phyloP scores from a whole-genome alignment of 1,284 basidiomycete species.

The Leccinum huronense region DNA sequence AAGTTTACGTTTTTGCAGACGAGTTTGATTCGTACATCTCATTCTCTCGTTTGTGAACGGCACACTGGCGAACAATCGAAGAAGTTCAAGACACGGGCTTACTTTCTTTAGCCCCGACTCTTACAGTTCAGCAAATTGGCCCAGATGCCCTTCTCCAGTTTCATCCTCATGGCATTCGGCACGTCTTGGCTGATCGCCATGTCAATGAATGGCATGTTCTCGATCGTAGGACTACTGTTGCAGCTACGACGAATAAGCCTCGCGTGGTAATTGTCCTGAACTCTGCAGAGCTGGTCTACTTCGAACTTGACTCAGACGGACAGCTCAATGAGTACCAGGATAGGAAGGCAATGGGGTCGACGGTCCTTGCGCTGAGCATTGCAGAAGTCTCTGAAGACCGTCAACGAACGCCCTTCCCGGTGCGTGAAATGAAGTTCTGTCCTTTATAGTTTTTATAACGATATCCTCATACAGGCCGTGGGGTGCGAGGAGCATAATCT shows the following conservation, averaged over 20 bases:
- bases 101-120: conserved; percentile 88
- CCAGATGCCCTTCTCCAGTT: conserved; percentile 90
- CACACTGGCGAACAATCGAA: conserved; percentile 95
- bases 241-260: conserved; percentile 90
- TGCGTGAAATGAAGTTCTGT: conserved; percentile 41
- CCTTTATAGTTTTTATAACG: conserved; percentile 7
- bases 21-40: conserved; percentile 87
- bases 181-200: conserved; percentile 82
- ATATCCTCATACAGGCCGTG: conserved; percentile 65
- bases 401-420: conserved; percentile 90
- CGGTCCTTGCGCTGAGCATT: conserved; percentile 89
- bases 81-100: conserved; percentile 97
- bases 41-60: conserved; percentile 97
- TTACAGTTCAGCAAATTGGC: conserved; percentile 97
- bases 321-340: conserved; percentile 99
- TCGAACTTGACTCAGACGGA: conserved; percentile 93
- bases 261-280: conserved; percentile 93
- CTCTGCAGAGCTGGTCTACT: conserved; percentile 93
- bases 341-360: conserved; percentile 94
- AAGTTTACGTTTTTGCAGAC: conserved; percentile 47
- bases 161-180: conserved; percentile 91
- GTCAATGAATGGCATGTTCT: conserved; percentile 95
- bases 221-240: conserved; percentile 80
- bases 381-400: conserved; percentile 93
- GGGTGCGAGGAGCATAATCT: conserved; percentile 99